Conservation (phyloP, 1,284 basidiomycete genomes). For the Gomphus sp. region DNA sequence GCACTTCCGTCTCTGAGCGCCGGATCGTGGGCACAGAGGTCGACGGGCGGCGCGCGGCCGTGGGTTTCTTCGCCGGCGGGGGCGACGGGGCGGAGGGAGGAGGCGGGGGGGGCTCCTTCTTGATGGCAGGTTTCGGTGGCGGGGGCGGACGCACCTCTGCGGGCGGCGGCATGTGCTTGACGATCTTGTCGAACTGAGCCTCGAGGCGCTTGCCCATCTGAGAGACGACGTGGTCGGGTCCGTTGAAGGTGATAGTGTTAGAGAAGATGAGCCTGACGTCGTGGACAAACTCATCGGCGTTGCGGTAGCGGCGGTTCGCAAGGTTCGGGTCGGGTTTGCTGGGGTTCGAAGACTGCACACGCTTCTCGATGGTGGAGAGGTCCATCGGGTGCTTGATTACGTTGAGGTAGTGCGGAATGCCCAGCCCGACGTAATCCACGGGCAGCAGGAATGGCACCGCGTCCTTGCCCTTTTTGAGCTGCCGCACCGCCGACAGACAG, state of each 20-base stretch:
- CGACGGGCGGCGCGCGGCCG: slow-evolving; percentile 53
- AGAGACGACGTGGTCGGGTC: slow-evolving; percentile 77
- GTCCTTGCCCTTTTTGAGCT: slow-evolving; percentile 84
- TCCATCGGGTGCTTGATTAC: slow-evolving; percentile 95
- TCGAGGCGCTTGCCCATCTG: slow-evolving; percentile 76
- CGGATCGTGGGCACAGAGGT: slow-evolving; percentile 73
- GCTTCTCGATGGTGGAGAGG: slow-evolving; percentile 87
- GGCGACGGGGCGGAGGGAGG: slow-evolving; percentile 18
- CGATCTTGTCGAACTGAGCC: slow-evolving; percentile 80
- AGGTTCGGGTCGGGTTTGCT: slow-evolving; percentile 62
- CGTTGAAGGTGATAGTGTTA: slow-evolving; percentile 92
- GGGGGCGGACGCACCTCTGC: slow-evolving; percentile 42
- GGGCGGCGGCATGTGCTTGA: slow-evolving; percentile 74
- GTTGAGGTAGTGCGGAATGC: slow-evolving; percentile 85
- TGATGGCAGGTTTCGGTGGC: slow-evolving; percentile 27
- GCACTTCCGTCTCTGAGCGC: slow-evolving; percentile 46
- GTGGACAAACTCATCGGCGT: slow-evolving; percentile 67
- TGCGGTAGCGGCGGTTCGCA: slow-evolving; percentile 63
- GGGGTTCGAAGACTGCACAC: slow-evolving; percentile 72
- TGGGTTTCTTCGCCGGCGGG: slow-evolving; percentile 36
- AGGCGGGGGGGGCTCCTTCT: slow-evolving; percentile 41
- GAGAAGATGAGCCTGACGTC: slow-evolving; percentile 84
- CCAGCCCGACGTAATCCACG: slow-evolving; percentile 85
- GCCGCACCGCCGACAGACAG: slow-evolving; percentile 69
- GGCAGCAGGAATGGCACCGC: slow-evolving; percentile 77